Conservation (phyloP, 2,329 filamentous ascomycete genomes). For the Microdochium trichocladiopsis region DNA sequence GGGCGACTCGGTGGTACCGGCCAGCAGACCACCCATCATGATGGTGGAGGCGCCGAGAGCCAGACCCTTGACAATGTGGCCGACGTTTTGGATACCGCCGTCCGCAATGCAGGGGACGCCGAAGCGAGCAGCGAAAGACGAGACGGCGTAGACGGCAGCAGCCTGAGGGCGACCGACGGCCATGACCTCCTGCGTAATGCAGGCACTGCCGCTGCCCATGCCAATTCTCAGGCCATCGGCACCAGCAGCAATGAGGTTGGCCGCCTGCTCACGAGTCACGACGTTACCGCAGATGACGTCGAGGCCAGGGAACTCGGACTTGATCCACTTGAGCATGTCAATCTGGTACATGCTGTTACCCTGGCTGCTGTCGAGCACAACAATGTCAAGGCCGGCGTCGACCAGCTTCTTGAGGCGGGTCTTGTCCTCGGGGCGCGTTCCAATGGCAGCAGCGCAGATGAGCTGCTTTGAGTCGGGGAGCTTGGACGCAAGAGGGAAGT, state of each 20-base stretch:
- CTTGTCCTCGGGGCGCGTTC: conserved; percentile 92
- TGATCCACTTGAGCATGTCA: conserved; percentile 96
- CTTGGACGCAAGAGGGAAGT: conserved; percentile 96
- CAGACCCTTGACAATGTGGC: conserved; percentile 97
- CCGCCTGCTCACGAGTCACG: conserved; percentile 94
- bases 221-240: conserved; percentile 96
- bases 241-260: conserved; percentile 83
- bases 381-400: conserved; percentile 91
- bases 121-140: conserved; percentile 82
- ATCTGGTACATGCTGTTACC: conserved; percentile 99
- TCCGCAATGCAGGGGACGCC: conserved; percentile 98
- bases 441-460: conserved; percentile 89
- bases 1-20: conserved; percentile 94
- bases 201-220: conserved; percentile 97
- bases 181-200: conserved; percentile 99
- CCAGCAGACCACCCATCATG: conserved; percentile 98
- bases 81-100: conserved; percentile 95
- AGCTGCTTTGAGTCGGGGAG: conserved; percentile 96
- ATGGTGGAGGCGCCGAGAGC: conserved; percentile 89
- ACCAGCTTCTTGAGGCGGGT: conserved; percentile 77
- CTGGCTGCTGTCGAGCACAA: conserved; percentile 92
- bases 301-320: conserved; percentile 74
- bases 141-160: conserved; percentile 84
- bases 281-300: conserved; percentile 99
- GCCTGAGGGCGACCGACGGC: conserved; percentile 95